Percentiles rank a stretch among this genome's conserved stretches.
phyloP scores from a whole-genome alignment of 2,329 filamentous ascomycete genomes.

The Alternaria consortialis region DNA sequence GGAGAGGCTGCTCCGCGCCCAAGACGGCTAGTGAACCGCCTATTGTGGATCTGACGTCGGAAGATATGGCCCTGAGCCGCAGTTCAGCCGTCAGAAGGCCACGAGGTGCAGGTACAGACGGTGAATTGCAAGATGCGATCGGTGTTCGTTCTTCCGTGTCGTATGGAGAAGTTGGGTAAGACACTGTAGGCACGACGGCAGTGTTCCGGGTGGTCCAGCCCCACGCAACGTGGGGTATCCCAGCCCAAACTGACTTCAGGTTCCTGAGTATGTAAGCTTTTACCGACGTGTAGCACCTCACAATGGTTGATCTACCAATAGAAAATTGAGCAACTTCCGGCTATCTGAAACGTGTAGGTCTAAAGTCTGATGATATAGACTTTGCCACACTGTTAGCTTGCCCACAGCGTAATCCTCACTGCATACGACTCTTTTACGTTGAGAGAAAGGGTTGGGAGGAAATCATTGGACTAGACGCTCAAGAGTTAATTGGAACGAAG shows the following conservation, averaged over 20 bases:
- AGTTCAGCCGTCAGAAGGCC: constrained; percentile 20
- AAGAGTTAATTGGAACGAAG: not conserved
- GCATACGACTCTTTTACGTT: not conserved
- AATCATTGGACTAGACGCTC: not conserved
- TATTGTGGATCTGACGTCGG: constrained; percentile 23
- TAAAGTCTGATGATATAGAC: not conserved
- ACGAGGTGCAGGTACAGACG: constrained; percentile 22
- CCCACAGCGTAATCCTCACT: not conserved
- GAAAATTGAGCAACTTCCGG: not conserved
- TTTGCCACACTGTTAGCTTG: not conserved
- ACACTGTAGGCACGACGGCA: constrained; percentile 9
- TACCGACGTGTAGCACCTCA: not conserved
- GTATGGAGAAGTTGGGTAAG: constrained; percentile 14
- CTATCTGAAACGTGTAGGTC: not conserved
- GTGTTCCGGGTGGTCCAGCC: constrained; percentile 9
- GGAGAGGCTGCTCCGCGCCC: constrained; percentile 30
- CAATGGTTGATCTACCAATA: not conserved
- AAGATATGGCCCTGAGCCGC: constrained; percentile 29
- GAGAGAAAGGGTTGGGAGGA: not conserved
- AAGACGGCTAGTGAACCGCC: constrained; percentile 27
- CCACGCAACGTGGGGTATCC: constrained; percentile 16
- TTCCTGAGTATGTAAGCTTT: not conserved
- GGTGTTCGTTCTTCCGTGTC: constrained; percentile 35
- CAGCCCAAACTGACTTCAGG: not conserved
- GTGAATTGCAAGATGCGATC: constrained; percentile 25